These are phyloP conservation scores for Suaeda aralocaspica DNA, from an alignment of 148 eudicot genomes.

Conservation along the genomic window DNA sequence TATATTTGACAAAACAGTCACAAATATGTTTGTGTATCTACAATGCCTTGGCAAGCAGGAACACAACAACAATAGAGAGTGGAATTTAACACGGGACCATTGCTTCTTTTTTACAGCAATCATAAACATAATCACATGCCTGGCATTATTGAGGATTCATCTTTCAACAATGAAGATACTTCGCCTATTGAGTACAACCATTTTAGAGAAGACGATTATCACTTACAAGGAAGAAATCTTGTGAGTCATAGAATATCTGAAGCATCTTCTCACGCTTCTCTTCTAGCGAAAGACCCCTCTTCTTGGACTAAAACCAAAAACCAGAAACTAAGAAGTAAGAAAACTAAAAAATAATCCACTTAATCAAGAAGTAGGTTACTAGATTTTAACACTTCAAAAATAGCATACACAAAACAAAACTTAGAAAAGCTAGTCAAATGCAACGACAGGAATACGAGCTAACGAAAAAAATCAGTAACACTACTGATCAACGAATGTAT, in stretches of 20 bases:
- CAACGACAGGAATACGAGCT: neutral
- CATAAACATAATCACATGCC: slow-evolving; percentile 3
- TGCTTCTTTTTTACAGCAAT: neutral
- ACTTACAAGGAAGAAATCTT: slow-evolving; percentile 94
- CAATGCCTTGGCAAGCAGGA: neutral
- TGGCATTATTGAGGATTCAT: neutral
- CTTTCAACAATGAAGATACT: neutral
- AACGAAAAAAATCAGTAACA: neutral
- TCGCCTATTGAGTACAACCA: neutral
- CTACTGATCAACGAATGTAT: neutral
- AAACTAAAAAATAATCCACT: neutral
- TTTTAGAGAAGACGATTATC: slow-evolving; percentile 1
- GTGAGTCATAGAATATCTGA: slow-evolving; percentile 90
- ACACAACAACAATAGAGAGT: neutral
- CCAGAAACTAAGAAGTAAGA: neutral
- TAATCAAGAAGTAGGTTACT: neutral
- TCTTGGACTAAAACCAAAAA: slow-evolving; percentile 64
- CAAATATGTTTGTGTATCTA: neutral
- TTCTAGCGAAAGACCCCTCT: slow-evolving; percentile 92
- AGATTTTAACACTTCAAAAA: neutral
- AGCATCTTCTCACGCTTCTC: slow-evolving; percentile 97
- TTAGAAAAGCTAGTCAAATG: neutral
- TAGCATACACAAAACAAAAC: neutral
- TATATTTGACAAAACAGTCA: neutral
- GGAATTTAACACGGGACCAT: neutral